Evolutionary conservation across 805 yeast genomes (phyloP).

Genomic region (Pichia thaimueangensis): DNA sequence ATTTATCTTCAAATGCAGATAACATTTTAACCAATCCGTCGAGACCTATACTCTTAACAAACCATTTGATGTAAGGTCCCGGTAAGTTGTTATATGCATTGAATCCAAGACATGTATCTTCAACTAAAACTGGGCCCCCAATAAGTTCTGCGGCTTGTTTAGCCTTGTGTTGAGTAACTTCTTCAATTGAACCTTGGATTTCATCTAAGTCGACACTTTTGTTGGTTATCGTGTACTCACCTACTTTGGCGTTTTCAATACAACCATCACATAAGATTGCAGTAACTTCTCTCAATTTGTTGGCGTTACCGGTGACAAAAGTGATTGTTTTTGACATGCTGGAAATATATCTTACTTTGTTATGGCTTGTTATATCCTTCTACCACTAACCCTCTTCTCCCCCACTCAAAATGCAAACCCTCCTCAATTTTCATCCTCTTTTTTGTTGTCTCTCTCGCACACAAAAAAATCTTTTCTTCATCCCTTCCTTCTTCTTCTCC

Average conservation of each 20-base stretch:
- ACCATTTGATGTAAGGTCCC: slow-evolving; percentile 92
- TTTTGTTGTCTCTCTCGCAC: not conserved
- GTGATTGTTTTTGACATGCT: slow-evolving; percentile 25
- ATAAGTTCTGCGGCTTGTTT: slow-evolving; percentile 57
- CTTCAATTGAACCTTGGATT: slow-evolving; percentile 80
- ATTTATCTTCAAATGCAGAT: slow-evolving; percentile 72
- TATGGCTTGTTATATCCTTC: not conserved
- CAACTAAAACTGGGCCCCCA: slow-evolving; percentile 82
- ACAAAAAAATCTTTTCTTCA: not conserved
- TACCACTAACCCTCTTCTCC: too few species aligned
- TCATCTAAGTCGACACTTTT: slow-evolving; percentile 77
- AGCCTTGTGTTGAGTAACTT: slow-evolving; percentile 78
- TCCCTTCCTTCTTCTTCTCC: not conserved
- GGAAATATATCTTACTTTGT: too few species aligned
- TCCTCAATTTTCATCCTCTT: too few species aligned
- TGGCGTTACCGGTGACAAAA: slow-evolving; percentile 68
- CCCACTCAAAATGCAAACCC: too few species aligned
- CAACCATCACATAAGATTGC: slow-evolving; percentile 50
- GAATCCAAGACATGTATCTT: slow-evolving; percentile 88
- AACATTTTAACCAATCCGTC: slow-evolving; percentile 74
- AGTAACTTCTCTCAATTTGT: slow-evolving; percentile 80
- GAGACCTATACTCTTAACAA: slow-evolving; percentile 66
- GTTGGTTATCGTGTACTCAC: slow-evolving; percentile 49
- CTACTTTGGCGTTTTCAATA: slow-evolving; percentile 34
- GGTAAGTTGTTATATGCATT: slow-evolving; percentile 76